Evolutionary conservation across 2,329 filamentous ascomycete genomes (phyloP), one percentile per base, ranked within the genome.

Genomic region (Pseudogymnoascus sp.): DNA sequence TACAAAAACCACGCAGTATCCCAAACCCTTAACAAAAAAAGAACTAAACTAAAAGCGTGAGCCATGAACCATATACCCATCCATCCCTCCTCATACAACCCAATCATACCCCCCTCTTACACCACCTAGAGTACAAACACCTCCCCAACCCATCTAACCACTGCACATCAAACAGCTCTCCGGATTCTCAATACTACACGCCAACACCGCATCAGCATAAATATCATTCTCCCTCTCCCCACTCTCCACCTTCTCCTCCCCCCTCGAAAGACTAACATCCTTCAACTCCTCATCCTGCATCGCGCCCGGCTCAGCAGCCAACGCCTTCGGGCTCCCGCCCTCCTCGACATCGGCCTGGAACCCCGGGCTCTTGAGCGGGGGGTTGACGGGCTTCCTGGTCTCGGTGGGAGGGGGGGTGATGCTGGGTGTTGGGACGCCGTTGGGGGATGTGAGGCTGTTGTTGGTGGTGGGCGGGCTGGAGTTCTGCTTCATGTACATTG

Each of bases 111-210:
- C 60, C 2, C n/a, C 13, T 39, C 34, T 25, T 61, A 61, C 60
- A 61, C 34, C 14, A 16, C 11, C 19, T 1, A 8, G 51, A 13
- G n/a, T 57, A 34, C 25, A 57, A 57, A 19, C 23, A 25, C 23
- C 23, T 6, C 23, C n/a, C n/a, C 39, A 28, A 16, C 16, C 25
- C 25, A 21, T 48, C 61, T 73, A 98, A 81, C 93, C 93, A 78
- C 91, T 96, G 87, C 95, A 99, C 95, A 99, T 98, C 69, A 96
- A 76, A 76, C 95, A 99, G 60, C 89, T 83, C 76, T 99, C 95
- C 71, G 89, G 92, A 81, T 98, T 97, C 75, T 98, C 93, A 77
- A 99, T 98, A 79, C 93, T 97, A 82, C 95, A 99, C 72, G 88
- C 86, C 75, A 99, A 81, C 14, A 90, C 93, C 65, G 93, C 91